Evolutionary conservation across 441 rosid species (phyloP), one percentile per base, ranked within the genome.

Genomic region (Croton setiger): DNA sequence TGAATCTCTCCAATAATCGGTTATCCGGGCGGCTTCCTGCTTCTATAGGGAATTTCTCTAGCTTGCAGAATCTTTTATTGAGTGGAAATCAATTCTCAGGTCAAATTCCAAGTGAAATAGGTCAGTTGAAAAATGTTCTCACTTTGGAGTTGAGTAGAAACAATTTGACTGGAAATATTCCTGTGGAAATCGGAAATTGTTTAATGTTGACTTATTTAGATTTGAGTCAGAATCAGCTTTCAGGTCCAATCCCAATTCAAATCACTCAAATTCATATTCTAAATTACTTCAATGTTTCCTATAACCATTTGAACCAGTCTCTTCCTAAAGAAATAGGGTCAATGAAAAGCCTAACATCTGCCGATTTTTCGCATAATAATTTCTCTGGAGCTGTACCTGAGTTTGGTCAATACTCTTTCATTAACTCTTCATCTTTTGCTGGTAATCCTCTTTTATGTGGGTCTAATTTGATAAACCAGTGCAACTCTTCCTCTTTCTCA

Each of bases 391-490:
- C 82, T 23, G 74, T 89, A 54, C 98, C 98, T 13, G 87, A 88
- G 72, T 79, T 78, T 59, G 97, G 96, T 27, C 97, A 90, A 61
- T 93, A 85, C 68, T 73, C 78, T 8, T 84, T 79, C 87, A 88
- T 93, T 78, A 93, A 93, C 80, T 78, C 84, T 77, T 81, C 98
- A 66, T 85, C 97, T 54, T 93, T 87, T 75, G 72, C 72, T 0
- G 96, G 91, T 31, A 93, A 93, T 66, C 88, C 98, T 76, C 82
- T 75, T 44, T 93, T 91, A 7, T 89, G 96, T 55, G 92, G 90
- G 12, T 81, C 82, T 56, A 60, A 79, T 81, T 72, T 76, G 69
- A 37, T 37, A 37, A 83, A 80, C 37, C 83, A 79, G 1, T 89
- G 96, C 85, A 81, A 74, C 71, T 70, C 72, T 58, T 71, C 86